phyloP scores from a whole-genome alignment of 805 yeast species.

The Pichia thaimueangensis region DNA sequence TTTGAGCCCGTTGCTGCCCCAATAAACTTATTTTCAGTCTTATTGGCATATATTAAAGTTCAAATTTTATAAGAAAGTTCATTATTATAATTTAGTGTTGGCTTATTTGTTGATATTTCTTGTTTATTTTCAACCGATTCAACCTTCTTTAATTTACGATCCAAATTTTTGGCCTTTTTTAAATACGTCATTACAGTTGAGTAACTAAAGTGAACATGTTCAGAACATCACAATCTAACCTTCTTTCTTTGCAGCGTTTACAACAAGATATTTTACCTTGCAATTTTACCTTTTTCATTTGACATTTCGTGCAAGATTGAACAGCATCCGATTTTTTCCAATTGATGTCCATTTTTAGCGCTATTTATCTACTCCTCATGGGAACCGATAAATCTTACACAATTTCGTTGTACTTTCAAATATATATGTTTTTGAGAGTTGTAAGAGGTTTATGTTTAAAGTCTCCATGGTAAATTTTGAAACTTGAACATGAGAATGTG shows the following conservation, averaged over 20 bases:
- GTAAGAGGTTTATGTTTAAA: too few relatives aligned
- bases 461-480: too few relatives aligned
- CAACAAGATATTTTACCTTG: constrained; percentile 20
- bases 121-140: too few relatives aligned
- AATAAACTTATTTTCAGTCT: constrained; percentile 15
- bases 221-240: constrained; percentile 16
- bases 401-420: too few relatives aligned
- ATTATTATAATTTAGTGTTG: constrained; percentile 14
- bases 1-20: constrained; percentile 25
- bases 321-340: constrained; percentile 19
- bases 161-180: constrained; percentile 13
- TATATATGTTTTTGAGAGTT: too few relatives aligned
- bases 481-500: too few relatives aligned
- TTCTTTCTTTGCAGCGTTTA: constrained; percentile 17
- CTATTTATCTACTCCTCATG: too few relatives aligned
- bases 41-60: constrained; percentile 17
- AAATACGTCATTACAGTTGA: constrained; percentile 17
- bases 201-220: constrained; percentile 19
- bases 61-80: constrained; percentile 23
- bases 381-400: too few relatives aligned
- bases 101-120: constrained; percentile 5
- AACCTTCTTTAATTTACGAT: background rate
- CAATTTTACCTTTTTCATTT: constrained; percentile 21
- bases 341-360: too few relatives aligned
- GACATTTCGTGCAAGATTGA: constrained; percentile 21